Evolutionary conservation across 177 flowering plant genomes (phyloP), one percentile per base, ranked within the genome.

Genomic region (Vitis hybrid): DNA sequence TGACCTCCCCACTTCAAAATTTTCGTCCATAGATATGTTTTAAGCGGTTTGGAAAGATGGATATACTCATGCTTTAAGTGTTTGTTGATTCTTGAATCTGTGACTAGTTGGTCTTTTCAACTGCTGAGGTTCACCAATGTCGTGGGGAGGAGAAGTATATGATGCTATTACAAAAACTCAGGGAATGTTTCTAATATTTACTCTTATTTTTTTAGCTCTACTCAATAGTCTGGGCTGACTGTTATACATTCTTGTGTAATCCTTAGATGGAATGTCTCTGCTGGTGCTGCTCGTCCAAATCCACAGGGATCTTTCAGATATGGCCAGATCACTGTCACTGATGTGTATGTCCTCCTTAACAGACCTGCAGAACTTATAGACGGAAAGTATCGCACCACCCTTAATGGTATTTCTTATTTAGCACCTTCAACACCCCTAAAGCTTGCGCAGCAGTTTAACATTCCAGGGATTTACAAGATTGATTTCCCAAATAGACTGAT

Each of bases 281-380:
- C 98, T 63, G 85, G 98, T 76, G 98, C 92, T 78, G 98, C 98
- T 76, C 97, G 98, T 57, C 97, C 98, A 65, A 94, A 94, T 75
- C 97, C 98, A 13, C 98, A 94, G 65, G 98, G 98, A 55, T 94
- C 98, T 68, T 94, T 94, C 80, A 89, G 71, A 71, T 94, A 94
- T 71, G 94, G 98, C 52, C 74, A 92, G 20, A 92, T 94, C 50
- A 85, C 91, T 45, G 97, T 94, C 66, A 94, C 97, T 11, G 98
- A 94, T 68, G 90, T 89, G 3, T 90, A 83, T 78, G 84, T 92
- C 59, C 77, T 94, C 58, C 81, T 83, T 6, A 92, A 86, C 73
- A 81, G 88, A 67, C 93, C 97, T 59, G 66, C 89, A 8, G 97
- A 89, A 77, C 94, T 88, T 63, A 86, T 92, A 51, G 73, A 87